Conservation (phyloP, 805 yeast species). For the Schwanniomyces pseudopolymorphus region DNA sequence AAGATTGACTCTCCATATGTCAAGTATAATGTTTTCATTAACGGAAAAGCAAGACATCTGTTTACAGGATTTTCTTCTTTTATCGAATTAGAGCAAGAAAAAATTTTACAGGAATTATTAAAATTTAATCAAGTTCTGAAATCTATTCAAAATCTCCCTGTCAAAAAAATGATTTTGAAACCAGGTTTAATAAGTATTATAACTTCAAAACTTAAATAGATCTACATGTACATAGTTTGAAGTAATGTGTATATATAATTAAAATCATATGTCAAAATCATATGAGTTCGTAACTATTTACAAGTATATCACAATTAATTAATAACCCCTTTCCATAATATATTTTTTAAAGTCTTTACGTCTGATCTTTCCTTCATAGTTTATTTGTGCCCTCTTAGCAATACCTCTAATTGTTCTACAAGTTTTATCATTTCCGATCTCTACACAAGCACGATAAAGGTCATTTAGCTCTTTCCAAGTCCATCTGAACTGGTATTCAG, state of each 20-base stretch:
- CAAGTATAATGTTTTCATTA: constrained; percentile 61
- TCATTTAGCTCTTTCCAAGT: constrained; percentile 37
- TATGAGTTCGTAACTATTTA: constrained; percentile 1
- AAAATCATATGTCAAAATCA: constrained; percentile 2
- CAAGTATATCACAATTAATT: constrained; percentile 1
- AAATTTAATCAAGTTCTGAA: constrained; percentile 36
- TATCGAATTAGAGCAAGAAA: constrained; percentile 28
- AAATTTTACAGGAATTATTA: constrained; percentile 36
- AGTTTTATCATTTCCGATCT: constrained; percentile 29
- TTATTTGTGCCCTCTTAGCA: constrained; percentile 34
- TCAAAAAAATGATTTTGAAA: constrained; percentile 58
- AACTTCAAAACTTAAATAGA: constrained; percentile 12
- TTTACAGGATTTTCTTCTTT: constrained; percentile 37
- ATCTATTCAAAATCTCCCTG: constrained; percentile 39
- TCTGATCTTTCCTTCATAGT: constrained; percentile 39
- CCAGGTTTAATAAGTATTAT: constrained; percentile 48
- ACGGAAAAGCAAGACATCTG: constrained; percentile 66
- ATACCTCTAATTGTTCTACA: constrained; percentile 32
- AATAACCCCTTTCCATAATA: constrained; percentile 30
- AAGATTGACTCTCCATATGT: constrained; percentile 36
- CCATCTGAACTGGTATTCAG: constrained; percentile 74
- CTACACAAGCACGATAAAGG: constrained; percentile 29
- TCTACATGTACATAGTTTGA: constrained; percentile 3
- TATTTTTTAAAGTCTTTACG: constrained; percentile 32
- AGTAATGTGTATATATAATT: constrained; percentile 6